Evolutionary conservation across 345 rosid species (phyloP).

Genomic region (Eucalyptus albens): DNA sequence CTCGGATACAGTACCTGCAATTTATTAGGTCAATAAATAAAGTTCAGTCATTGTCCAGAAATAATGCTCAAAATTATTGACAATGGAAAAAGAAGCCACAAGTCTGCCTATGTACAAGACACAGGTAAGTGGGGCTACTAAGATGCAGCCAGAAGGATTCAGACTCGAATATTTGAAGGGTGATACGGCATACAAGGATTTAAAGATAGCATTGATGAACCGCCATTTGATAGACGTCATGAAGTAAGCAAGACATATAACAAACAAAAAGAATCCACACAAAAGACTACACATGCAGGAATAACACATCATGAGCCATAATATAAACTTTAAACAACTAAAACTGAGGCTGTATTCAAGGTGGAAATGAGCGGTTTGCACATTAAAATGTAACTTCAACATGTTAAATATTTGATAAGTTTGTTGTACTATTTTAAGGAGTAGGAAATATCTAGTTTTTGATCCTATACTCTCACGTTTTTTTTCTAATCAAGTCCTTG

Average conservation of each 20-base stretch:
- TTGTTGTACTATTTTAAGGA: neutral
- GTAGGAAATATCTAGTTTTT: neutral
- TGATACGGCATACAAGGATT: neutral
- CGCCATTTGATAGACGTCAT: neutral
- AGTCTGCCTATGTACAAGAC: neutral
- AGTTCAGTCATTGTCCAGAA: neutral
- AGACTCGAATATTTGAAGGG: neutral
- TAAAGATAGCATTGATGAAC: neutral
- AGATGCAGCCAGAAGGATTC: neutral
- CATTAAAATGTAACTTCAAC: neutral
- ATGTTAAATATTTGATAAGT: neutral
- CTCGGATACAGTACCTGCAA: constrained; percentile 29
- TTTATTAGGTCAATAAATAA: neutral
- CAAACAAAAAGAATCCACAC: neutral
- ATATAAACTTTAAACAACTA: neutral
- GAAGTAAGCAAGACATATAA: neutral
- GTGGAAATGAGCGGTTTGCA: neutral
- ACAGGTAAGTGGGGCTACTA: neutral
- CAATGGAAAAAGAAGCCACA: neutral
- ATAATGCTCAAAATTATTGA: neutral
- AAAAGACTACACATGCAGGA: neutral
- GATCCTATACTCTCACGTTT: neutral
- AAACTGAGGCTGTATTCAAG: neutral
- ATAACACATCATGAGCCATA: neutral
- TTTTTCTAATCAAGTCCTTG: neutral